Evolutionary conservation across 257 asterid species (phyloP).

Genomic region (Solanum peruvianum): DNA sequence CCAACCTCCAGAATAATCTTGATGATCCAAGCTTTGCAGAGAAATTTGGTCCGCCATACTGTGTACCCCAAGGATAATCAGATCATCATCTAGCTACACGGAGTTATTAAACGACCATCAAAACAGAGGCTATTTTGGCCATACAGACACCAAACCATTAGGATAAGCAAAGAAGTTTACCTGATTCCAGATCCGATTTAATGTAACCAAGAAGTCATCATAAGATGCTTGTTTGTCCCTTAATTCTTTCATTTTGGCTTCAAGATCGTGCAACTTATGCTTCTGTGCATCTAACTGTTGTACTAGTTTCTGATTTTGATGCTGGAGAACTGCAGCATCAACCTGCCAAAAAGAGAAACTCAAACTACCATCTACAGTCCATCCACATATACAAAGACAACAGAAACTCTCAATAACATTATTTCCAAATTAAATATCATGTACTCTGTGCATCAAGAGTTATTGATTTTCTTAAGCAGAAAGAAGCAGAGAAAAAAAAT

Average conservation of each 20-base stretch:
- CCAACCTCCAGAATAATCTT: constrained; percentile 66
- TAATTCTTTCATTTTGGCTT: constrained; percentile 51
- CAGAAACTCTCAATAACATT: background rate
- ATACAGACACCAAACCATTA: background rate
- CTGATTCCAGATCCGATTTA: constrained; percentile 86
- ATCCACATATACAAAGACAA: background rate
- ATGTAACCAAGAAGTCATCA: constrained; percentile 54
- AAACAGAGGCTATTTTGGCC: background rate
- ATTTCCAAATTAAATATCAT: background rate
- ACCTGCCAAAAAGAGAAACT: constrained; percentile 33
- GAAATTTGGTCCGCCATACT: constrained; percentile 50
- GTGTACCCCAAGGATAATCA: constrained; percentile 65
- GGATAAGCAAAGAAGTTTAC: constrained; percentile 20
- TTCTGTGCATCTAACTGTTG: constrained; percentile 82
- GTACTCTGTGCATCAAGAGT: background rate
- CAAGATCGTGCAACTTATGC: constrained; percentile 71
- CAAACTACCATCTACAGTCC: background rate
- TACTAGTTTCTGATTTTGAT: constrained; percentile 91
- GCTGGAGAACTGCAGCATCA: constrained; percentile 91
- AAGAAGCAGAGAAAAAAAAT: background rate
- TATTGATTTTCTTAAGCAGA: background rate
- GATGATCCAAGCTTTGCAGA: constrained; percentile 41
- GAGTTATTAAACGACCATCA: constrained; percentile 7
- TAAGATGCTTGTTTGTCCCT: constrained; percentile 67
- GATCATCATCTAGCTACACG: constrained; percentile 64